Evolutionary conservation across 345 rosid species (phyloP).

Genomic region (Nephelium lappaceum): DNA sequence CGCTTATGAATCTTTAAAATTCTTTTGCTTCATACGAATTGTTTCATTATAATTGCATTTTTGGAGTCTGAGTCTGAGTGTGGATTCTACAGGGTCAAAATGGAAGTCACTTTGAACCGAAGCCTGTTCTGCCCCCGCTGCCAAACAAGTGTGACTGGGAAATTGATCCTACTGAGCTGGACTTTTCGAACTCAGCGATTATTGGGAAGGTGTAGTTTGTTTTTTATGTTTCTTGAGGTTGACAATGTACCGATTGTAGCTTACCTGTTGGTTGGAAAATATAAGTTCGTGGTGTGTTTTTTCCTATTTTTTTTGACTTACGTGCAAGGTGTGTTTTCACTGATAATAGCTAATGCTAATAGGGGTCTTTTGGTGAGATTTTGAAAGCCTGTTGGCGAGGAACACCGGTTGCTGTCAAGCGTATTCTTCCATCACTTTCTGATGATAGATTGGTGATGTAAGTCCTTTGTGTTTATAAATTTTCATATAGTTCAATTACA

Average conservation of each 20-base stretch:
- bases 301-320: neutral
- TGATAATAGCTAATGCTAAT: constrained; percentile 31
- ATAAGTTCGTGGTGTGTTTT: neutral
- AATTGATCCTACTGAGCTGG: constrained; percentile 93
- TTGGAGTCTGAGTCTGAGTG: constrained; percentile 16
- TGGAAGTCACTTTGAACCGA: constrained; percentile 98
- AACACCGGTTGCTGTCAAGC: constrained; percentile 96
- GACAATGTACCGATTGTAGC: constrained; percentile 2
- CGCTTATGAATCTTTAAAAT: neutral
- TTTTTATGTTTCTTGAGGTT: constrained; percentile 4
- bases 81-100: constrained; percentile 80
- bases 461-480: constrained; percentile 30
- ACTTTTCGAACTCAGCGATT: constrained; percentile 71
- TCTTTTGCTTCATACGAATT: constrained; percentile 4
- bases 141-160: constrained; percentile 99
- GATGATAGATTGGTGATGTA: constrained; percentile 99
- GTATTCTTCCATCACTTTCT: constrained; percentile 96
- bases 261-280: neutral
- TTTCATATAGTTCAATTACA: constrained; percentile 6
- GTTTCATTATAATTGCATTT: constrained; percentile 7
- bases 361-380: constrained; percentile 99
- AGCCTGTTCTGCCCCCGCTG: constrained; percentile 90
- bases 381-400: constrained; percentile 96
- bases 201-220: constrained; percentile 80
- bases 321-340: constrained; percentile 22